Evolutionary conservation across 345 rosid species (phyloP).

Genomic region (Melaleuca quinquenervia): DNA sequence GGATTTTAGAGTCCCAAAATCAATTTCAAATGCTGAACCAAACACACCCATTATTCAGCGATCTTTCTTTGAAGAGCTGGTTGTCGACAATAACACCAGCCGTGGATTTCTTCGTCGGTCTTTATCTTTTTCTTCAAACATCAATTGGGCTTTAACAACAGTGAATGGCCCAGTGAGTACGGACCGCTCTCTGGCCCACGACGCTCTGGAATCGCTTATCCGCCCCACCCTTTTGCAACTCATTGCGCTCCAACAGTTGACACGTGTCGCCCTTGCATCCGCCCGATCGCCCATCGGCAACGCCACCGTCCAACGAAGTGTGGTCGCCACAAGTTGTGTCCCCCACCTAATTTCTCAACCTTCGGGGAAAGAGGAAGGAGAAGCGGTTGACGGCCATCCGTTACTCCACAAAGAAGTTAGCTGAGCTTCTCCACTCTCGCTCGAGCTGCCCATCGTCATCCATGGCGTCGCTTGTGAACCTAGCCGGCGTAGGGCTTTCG

Average conservation of each 20-base stretch:
- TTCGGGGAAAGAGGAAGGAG: not conserved
- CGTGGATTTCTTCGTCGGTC: not conserved
- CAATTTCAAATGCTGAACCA: too few relatives aligned
- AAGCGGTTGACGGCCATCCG: not conserved
- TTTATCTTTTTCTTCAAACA: not conserved
- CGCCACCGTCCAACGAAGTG: not conserved
- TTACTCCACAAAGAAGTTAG: not conserved
- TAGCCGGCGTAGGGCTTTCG: constrained; percentile 8
- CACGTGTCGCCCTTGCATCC: not conserved
- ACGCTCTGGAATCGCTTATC: not conserved
- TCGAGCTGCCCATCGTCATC: not conserved
- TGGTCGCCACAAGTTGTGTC: not conserved
- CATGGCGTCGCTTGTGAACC: constrained; percentile 24
- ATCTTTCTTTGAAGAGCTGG: not conserved
- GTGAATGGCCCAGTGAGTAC: not conserved
- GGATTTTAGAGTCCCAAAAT: too few relatives aligned
- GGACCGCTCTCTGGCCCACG: not conserved
- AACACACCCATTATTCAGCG: not conserved
- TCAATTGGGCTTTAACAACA: not conserved
- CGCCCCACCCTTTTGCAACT: not conserved
- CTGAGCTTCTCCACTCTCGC: not conserved
- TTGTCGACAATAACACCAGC: not conserved
- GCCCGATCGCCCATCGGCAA: not conserved
- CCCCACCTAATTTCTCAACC: not conserved
- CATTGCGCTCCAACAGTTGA: accelerated